phyloP scores from a whole-genome alignment of 306 rosid species.

The Lotus japonicus region DNA sequence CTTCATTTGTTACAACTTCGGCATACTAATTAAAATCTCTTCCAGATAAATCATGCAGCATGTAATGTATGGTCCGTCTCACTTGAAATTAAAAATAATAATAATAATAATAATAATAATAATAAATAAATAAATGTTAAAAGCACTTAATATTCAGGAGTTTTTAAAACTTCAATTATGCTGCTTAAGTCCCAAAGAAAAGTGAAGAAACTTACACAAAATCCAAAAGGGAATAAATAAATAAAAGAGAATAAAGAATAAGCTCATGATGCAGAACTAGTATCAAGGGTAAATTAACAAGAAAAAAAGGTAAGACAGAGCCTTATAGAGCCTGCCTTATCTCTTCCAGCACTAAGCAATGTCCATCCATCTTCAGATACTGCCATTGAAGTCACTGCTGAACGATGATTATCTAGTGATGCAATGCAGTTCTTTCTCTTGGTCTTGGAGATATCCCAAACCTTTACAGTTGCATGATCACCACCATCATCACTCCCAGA shows the following conservation, averaged over 20 bases:
- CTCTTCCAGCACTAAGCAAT: slow-evolving; percentile 93
- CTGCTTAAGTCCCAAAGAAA: background rate
- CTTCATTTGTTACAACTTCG: background rate
- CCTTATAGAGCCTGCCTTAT: slow-evolving; percentile 47
- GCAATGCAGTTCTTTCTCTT: slow-evolving; percentile 54
- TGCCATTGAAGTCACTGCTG: slow-evolving; percentile 80
- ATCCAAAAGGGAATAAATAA: background rate
- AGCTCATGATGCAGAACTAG: background rate
- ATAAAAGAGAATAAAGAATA: background rate
- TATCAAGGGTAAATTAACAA: background rate
- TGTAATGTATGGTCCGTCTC: background rate
- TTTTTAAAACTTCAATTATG: background rate
- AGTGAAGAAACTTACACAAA: background rate
- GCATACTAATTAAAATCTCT: background rate
- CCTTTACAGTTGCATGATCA: slow-evolving; percentile 66
- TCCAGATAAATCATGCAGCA: background rate
- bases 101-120: background rate
- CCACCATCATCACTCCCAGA: slow-evolving; percentile 95
- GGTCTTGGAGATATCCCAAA: slow-evolving; percentile 75
- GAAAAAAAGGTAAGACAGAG: slow-evolving; percentile 1
- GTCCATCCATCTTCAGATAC: slow-evolving; percentile 85
- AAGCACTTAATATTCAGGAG: background rate
- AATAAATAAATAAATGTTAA: background rate
- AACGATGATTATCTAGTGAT: slow-evolving; percentile 59
- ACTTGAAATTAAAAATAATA: background rate